Evolutionary conservation across 2,329 filamentous ascomycete genomes (phyloP).

Genomic region (Basipetospora chlamydospora): DNA sequence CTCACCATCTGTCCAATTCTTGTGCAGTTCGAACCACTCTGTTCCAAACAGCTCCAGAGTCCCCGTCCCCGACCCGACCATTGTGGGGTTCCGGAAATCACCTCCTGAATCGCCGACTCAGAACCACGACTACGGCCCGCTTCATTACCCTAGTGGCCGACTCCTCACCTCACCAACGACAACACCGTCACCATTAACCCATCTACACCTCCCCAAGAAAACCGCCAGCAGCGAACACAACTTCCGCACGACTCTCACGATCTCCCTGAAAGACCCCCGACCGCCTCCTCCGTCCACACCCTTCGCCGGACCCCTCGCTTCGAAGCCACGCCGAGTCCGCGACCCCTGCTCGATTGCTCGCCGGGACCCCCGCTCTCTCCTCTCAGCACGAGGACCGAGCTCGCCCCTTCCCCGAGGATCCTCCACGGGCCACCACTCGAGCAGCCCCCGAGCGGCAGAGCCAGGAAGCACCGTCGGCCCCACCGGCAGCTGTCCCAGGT

Average conservation of each 20-base stretch:
- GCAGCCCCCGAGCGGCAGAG: slow-evolving; percentile 16
- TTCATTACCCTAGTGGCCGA: too few species aligned
- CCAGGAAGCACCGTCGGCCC: slow-evolving; percentile 13
- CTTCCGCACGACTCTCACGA: slow-evolving; percentile 20
- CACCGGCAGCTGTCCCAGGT: slow-evolving; percentile 30
- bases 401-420: slow-evolving; percentile 23
- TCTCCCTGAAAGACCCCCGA: slow-evolving; percentile 25
- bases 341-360: slow-evolving; percentile 28
- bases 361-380: slow-evolving; percentile 9
- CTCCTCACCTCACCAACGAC: too few species aligned
- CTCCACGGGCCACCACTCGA: slow-evolving; percentile 3
- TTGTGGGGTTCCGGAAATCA: too few species aligned
- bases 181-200: slow-evolving; percentile 34
- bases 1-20: too few species aligned
- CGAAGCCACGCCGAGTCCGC: slow-evolving; percentile 26
- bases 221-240: slow-evolving; percentile 29
- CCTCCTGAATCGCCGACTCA: too few species aligned
- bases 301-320: slow-evolving; percentile 40
- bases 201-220: slow-evolving; percentile 21
- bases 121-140: too few species aligned
- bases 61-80: too few species aligned
- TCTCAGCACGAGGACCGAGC: slow-evolving; percentile 23
- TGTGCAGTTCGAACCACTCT: too few species aligned
- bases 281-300: slow-evolving; percentile 29
- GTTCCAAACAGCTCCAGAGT: too few species aligned